Evolutionary conservation across 2,329 filamentous ascomycete species (phyloP).

Genomic region (Exophiala sp.): DNA sequence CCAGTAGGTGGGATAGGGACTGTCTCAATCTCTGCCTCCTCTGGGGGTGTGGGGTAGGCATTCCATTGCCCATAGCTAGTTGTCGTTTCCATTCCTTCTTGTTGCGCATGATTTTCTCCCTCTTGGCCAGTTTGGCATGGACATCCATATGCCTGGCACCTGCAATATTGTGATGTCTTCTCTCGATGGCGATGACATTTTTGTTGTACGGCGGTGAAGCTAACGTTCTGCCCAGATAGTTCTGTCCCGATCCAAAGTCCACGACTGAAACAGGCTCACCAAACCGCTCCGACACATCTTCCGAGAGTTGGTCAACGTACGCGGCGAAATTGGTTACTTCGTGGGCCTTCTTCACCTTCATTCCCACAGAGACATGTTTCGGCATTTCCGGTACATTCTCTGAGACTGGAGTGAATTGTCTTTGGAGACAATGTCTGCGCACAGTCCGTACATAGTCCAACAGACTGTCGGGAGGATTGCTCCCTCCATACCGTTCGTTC

Average conservation of each 20-base stretch:
- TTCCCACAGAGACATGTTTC: slow-evolving; percentile 71
- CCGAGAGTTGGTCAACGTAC: slow-evolving; percentile 66
- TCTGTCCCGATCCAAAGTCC: slow-evolving; percentile 94
- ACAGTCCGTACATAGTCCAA: slow-evolving; percentile 67
- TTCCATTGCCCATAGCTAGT: slow-evolving; percentile 8
- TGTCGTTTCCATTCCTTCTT: slow-evolving; percentile 55
- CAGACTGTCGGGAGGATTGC: slow-evolving; percentile 49
- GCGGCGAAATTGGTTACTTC: slow-evolving; percentile 88
- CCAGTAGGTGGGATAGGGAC: slow-evolving; percentile 6
- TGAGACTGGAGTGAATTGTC: slow-evolving; percentile 47
- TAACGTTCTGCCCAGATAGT: slow-evolving; percentile 84
- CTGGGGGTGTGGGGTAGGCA: slow-evolving; percentile 8
- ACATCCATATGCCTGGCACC: slow-evolving; percentile 81
- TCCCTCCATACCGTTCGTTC: slow-evolving; percentile 35
- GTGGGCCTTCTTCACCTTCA: slow-evolving; percentile 94
- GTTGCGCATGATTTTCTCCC: slow-evolving; percentile 68
- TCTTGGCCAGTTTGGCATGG: slow-evolving; percentile 68
- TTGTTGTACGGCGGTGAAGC: slow-evolving; percentile 80
- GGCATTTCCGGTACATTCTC: slow-evolving; percentile 45
- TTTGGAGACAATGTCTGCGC: slow-evolving; percentile 60
- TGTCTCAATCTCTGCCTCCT: slow-evolving; percentile 1
- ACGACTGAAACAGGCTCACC: slow-evolving; percentile 64
- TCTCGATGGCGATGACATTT: slow-evolving; percentile 85
- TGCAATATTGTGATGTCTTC: slow-evolving; percentile 75
- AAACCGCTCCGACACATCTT: slow-evolving; percentile 44